These are phyloP conservation scores for Tulasnella sp. DNA, from an alignment of 768 basidiomycete genomes.

Conservation along the genomic window DNA sequence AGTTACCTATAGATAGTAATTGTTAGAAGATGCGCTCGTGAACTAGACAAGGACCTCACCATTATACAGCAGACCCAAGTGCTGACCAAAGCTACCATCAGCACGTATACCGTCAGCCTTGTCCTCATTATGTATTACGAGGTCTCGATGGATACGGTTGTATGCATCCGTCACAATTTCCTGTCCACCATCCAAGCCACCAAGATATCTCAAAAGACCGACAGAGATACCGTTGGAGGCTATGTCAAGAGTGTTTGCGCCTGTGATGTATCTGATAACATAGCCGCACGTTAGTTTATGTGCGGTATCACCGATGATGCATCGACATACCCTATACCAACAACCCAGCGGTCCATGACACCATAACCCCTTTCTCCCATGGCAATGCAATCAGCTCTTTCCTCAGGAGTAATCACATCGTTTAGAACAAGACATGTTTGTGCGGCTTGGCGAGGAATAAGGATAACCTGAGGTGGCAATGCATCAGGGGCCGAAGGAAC, in stretches of 20 bases:
- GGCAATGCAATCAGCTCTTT: slow-evolving; percentile 29
- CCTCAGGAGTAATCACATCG: slow-evolving; percentile 22
- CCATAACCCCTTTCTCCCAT: slow-evolving; percentile 42
- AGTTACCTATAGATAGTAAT: slow-evolving; percentile 39
- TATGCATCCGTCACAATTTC: slow-evolving; percentile 37
- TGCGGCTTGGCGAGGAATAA: slow-evolving; percentile 45
- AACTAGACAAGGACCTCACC: slow-evolving; percentile 21
- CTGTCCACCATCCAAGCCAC: slow-evolving; percentile 20
- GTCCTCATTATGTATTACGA: slow-evolving; percentile 35
- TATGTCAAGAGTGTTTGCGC: slow-evolving; percentile 16
- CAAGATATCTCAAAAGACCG: slow-evolving; percentile 7
- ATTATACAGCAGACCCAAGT: slow-evolving; percentile 52
- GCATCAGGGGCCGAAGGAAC: too few species aligned
- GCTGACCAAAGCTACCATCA: slow-evolving; percentile 37
- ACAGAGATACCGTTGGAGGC: slow-evolving; percentile 13
- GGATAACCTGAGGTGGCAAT: slow-evolving; percentile 35
- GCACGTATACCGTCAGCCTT: slow-evolving; percentile 47
- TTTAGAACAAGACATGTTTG: slow-evolving; percentile 45
- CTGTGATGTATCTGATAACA: slow-evolving; percentile 23
- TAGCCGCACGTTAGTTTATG: slow-evolving; percentile 45
- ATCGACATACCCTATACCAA: slow-evolving; percentile 38
- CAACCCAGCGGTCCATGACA: slow-evolving; percentile 32
- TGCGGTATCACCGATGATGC: slow-evolving; percentile 53
- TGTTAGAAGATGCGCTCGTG: neutral
- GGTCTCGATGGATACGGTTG: slow-evolving; percentile 37